Conservation (phyloP, 805 yeast genomes). For the Spathaspora passalidarum region DNA sequence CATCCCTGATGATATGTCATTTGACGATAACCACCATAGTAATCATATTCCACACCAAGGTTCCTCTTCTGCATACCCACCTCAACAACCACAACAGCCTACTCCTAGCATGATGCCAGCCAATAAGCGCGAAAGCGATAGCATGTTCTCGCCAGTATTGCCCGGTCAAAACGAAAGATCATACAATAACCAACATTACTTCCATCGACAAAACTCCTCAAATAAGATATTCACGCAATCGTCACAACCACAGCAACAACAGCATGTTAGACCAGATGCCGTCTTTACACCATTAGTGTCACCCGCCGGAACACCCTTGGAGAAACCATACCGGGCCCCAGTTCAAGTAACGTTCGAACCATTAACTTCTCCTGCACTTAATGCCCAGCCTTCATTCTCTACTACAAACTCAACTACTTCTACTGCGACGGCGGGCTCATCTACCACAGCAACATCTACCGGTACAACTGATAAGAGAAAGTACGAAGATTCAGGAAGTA, state of each 20-base stretch:
- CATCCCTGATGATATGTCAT: slow-evolving; percentile 18
- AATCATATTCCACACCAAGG: slow-evolving; percentile 2
- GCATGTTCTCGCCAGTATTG: slow-evolving; percentile 28
- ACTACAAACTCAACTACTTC: slow-evolving; percentile 25
- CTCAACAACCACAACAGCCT: slow-evolving; percentile 16
- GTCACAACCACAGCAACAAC: slow-evolving; percentile 14
- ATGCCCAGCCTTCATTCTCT: slow-evolving; percentile 29
- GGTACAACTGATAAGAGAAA: not conserved
- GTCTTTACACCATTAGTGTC: slow-evolving; percentile 75
- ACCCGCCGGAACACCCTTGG: slow-evolving; percentile 71
- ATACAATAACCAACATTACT: slow-evolving; percentile 40
- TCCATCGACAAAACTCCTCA: slow-evolving; percentile 25
- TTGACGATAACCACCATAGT: slow-evolving; percentile 9
- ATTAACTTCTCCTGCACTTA: slow-evolving; percentile 67
- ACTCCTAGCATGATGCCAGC: slow-evolving; percentile 25
- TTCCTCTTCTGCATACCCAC: slow-evolving; percentile 26
- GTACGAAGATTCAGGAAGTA: slow-evolving; percentile 11
- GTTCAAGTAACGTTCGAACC: slow-evolving; percentile 42
- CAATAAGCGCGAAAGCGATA: slow-evolving; percentile 7
- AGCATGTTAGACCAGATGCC: slow-evolving; percentile 51
- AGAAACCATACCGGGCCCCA: slow-evolving; percentile 28
- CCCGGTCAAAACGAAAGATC: slow-evolving; percentile 42
- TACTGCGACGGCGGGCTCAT: slow-evolving; percentile 28
- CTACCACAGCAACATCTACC: not conserved
- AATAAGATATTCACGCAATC: slow-evolving; percentile 7